A percentile compares a stretch with the other conserved stretches of the same genome.
These are phyloP conservation scores for Arthrobotrys conoides DNA, from an alignment of 2,329 filamentous ascomycete species.

Conservation along the genomic window DNA sequence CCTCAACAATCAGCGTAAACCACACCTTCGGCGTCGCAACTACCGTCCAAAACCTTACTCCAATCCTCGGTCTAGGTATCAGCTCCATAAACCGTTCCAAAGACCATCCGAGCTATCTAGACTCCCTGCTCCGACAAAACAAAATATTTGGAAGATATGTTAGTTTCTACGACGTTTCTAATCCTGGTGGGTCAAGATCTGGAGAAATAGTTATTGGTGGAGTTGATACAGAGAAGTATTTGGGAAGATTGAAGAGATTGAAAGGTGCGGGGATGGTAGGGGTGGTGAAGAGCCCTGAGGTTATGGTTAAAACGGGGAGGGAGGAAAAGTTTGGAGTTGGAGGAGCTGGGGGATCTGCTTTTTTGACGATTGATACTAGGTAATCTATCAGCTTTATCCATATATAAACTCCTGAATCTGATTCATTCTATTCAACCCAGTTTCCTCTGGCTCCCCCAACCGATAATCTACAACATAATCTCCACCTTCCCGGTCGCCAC, in stretches of 20 bases:
- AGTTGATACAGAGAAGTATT: conserved; percentile 35
- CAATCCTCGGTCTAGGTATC: conserved; percentile 33
- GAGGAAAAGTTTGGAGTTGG: conserved; percentile 13
- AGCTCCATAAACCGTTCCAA: background rate
- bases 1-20: background rate
- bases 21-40: conserved; percentile 40
- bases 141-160: conserved; percentile 28
- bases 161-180: conserved; percentile 40
- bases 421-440: background rate
- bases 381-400: background rate
- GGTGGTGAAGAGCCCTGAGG: conserved; percentile 14
- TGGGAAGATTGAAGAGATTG: conserved; percentile 30
- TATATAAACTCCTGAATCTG: too few relatives aligned
- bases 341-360: background rate
- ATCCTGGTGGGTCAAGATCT: background rate
- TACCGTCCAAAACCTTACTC: conserved; percentile 19
- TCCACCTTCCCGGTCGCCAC: conserved; percentile 18
- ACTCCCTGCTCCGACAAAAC: conserved; percentile 26
- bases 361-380: conserved; percentile 1
- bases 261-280: conserved; percentile 15
- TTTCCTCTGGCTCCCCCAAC: conserved; percentile 30
- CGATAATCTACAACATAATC: conserved; percentile 11
- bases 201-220: conserved; percentile 39
- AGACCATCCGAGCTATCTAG: conserved; percentile 19
- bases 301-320: conserved; percentile 6